These are phyloP conservation scores for Geosmithia flava DNA, from an alignment of 2,329 filamentous ascomycete genomes.

Conservation along the genomic window DNA sequence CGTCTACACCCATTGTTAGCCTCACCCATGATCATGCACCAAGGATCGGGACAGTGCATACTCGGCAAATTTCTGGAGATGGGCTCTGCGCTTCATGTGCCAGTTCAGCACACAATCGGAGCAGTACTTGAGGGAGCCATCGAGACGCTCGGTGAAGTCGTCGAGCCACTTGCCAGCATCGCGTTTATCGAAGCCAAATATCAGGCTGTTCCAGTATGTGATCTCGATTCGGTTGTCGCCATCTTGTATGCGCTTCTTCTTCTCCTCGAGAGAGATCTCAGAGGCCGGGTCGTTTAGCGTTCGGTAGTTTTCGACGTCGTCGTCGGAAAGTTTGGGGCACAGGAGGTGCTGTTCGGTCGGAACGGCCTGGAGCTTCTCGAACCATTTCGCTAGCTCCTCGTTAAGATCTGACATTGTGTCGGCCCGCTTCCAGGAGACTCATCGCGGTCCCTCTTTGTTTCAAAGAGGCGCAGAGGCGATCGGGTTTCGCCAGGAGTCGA, in stretches of 20 bases:
- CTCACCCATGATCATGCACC: not conserved
- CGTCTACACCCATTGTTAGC: conserved; percentile 16
- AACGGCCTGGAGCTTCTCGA: conserved; percentile 29
- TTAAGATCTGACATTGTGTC: conserved; percentile 22
- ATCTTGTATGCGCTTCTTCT: conserved; percentile 39
- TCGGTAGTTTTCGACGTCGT: conserved; percentile 51
- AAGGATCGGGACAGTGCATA: conserved; percentile 16
- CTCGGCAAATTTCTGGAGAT: conserved; percentile 51
- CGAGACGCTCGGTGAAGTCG: conserved; percentile 45
- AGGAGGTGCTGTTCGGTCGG: conserved; percentile 48
- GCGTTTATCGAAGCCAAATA: conserved; percentile 54
- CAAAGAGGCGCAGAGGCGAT: not conserved
- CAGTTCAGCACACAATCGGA: conserved; percentile 62
- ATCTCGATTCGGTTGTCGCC: conserved; percentile 43
- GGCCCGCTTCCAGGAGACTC: not conserved
- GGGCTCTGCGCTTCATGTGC: conserved; percentile 54
- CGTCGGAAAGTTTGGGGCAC: conserved; percentile 51
- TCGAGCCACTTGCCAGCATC: conserved; percentile 46
- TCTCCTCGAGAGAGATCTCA: conserved; percentile 35
- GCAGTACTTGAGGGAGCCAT: conserved; percentile 48
- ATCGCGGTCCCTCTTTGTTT: not conserved
- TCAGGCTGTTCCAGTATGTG: conserved; percentile 55
- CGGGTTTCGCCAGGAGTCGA: not conserved
- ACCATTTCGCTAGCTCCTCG: conserved; percentile 29
- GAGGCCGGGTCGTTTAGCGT: conserved; percentile 34